Base-by-base conservation (phyloP, 75 land plant species). In the Picea sitchensis region DNA sequence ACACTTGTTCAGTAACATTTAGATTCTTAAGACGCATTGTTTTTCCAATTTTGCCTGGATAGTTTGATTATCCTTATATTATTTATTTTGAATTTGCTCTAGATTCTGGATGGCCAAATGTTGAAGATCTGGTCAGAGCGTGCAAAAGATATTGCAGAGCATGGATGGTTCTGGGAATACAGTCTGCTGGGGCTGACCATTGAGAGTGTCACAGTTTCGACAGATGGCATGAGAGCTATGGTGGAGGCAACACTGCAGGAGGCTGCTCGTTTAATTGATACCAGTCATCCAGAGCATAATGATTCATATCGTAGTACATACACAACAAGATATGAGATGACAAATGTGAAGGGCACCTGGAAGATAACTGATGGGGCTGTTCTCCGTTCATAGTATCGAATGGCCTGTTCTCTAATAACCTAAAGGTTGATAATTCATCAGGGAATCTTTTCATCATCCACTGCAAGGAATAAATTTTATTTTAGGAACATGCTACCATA, bases 151-250 rank as follows among this genome's bases (percentile, higher is more conserved):
- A 89, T 95, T 47, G 86, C 89, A 64, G 79, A 89, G 32, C 82
- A 88, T 58, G 96, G 99, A 15, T 95, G 99, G 98, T 88, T 85
- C 56, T 96, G 98, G 94, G 92, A 96, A 64, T 95, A 96, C 86
- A 82, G 75, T 47, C 82, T 96, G 11, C 38, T 85, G 34, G 87
- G 86, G 61, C 78, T 95, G 74, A 92, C 82, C 12, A 91, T 95
- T 72, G 95, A 96, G 61, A 92, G 99, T 79, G 91, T 96, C 13
- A 96, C 94, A 12, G 77, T 96, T 17, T 91, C 91, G 23, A 81
- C 84, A 67, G 98, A 95, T 87, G 93, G 95, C 11, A 86, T 74
- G 63, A 84, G 91, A 62, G 98, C 94, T n/a, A 80, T 79, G 15
- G 95, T 95, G 60, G 99, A 96, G 84, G 98, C 95, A 76, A 93